Base-by-base conservation (phyloP, 2,329 filamentous ascomycete species). In the Clonostachys byssicola region DNA sequence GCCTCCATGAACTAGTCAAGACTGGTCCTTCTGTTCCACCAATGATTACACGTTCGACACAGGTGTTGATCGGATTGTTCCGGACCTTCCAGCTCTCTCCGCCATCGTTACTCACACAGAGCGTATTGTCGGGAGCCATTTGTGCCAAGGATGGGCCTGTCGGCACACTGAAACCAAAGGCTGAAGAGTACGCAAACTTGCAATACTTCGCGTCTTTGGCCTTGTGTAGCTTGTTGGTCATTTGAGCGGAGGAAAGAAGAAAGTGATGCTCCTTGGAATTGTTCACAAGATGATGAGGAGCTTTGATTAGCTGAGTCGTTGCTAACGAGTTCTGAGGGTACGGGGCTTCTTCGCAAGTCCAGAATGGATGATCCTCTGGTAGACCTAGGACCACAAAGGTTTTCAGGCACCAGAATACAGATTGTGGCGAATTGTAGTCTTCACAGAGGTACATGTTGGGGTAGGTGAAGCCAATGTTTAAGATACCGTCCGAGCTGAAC, bases 401-500 rank as follows among this genome's bases (percentile, higher is more conserved):
- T 47, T 80, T 80, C 18, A 80, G 57, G 8, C 67, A 71, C 77
- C 77, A 80, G 53, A 80, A 81, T 0, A 69, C 64, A 0, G 75
- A 80, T 49, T 80, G 77, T 0, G 77, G 75, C 2, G 77, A 80
- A 54, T 80, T 80, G 56, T 81, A 80, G 51, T 78, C 73, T 54
- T 81, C 77, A 35, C 65, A 63, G 66, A 80, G 69, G 52, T 72
- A 80, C 71, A 78, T 77, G 51, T 80, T 80, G 58, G 61, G 60
- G 41, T 65, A 68, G 2, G 63, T 36, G 46, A 52, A 65, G 1
- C 65, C 75, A 35, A 78, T 75, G 3, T 69, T 77, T 16, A 79
- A 40, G 0, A 73, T 76, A 0, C 75, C 74, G 47, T 79, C 75
- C 0, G 63, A 34, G 42, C 72, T 62, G 56, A 79, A 79, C 2